Percentiles rank a stretch among this genome's conserved stretches.
phyloP scores from a whole-genome alignment of 2,329 filamentous ascomycete species.

The Diplodia scrobiculata region DNA sequence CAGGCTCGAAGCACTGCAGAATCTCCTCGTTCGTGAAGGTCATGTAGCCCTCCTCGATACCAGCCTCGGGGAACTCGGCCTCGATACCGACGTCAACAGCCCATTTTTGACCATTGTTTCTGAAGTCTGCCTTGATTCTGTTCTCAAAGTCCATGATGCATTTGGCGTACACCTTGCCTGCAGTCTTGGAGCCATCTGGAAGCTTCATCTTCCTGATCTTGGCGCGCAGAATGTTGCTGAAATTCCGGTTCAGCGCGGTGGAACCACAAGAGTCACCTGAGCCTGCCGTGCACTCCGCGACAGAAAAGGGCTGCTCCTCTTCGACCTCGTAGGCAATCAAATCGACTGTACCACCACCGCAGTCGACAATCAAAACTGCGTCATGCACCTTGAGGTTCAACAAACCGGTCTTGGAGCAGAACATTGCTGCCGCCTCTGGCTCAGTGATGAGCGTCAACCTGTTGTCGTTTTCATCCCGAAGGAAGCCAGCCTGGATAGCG shows the following conservation, averaged over 20 bases:
- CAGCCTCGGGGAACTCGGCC: constrained; percentile 94
- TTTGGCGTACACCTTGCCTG: constrained; percentile 97
- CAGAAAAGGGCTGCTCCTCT: constrained; percentile 94
- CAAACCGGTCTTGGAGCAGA: constrained; percentile 95
- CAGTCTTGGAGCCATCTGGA: constrained; percentile 92
- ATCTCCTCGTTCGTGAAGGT: constrained; percentile 99
- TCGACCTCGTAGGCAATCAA: constrained; percentile 98
- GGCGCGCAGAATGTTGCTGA: constrained; percentile 94
- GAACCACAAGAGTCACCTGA: constrained; percentile 97
- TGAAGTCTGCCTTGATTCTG: constrained; percentile 98
- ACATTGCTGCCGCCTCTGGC: constrained; percentile 93
- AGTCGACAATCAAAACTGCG: constrained; percentile 97
- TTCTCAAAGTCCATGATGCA: constrained; percentile 99
- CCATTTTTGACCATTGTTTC: constrained; percentile 99
- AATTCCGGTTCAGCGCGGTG: constrained; percentile 96
- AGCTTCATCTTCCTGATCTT: constrained; percentile 99
- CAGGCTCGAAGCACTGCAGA: constrained; percentile 96
- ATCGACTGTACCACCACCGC: constrained; percentile 97
- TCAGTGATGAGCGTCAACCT: constrained; percentile 91
- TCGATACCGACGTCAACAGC: constrained; percentile 98
- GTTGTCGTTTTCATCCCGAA: constrained; percentile 97
- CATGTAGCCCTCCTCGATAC: constrained; percentile 99
- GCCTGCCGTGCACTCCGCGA: constrained; percentile 94
- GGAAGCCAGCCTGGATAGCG: constrained; percentile 93
- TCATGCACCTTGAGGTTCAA: constrained; percentile 98